phyloP scores from a whole-genome alignment of 768 basidiomycete genomes.

The Tylopilus intermedius region DNA sequence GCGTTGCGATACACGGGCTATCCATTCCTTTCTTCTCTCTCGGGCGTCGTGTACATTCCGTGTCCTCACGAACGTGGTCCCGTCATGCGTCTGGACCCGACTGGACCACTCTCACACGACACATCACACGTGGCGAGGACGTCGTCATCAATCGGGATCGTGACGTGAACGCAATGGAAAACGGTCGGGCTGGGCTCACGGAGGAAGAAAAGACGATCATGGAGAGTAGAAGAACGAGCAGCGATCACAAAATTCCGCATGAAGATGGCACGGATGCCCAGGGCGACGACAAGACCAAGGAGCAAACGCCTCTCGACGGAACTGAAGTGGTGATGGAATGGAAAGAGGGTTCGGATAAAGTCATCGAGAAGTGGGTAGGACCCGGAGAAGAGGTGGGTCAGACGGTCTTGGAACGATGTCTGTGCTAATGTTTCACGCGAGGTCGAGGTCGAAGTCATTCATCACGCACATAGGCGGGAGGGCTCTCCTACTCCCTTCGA shows the following conservation, averaged over 20 bases:
- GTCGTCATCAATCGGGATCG: constrained; percentile 83
- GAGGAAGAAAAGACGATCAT: constrained; percentile 28
- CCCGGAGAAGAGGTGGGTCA: constrained; percentile 63
- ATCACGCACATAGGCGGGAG: constrained; percentile 33
- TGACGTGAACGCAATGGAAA: constrained; percentile 44
- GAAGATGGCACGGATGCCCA: constrained; percentile 9
- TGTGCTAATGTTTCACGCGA: constrained; percentile 26
- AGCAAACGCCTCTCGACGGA: constrained; percentile 44
- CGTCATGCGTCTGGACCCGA: constrained; percentile 70
- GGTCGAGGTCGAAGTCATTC: constrained; percentile 62
- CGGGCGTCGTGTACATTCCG: constrained; percentile 81
- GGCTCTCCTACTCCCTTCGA: neutral
- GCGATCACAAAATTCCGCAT: neutral
- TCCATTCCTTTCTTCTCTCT: constrained; percentile 76
- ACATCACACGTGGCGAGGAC: constrained; percentile 66
- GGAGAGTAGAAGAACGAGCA: constrained; percentile 24
- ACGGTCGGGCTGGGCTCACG: constrained; percentile 33
- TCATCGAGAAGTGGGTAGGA: constrained; percentile 57
- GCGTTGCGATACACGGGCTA: constrained; percentile 81
- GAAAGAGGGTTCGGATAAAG: constrained; percentile 62
- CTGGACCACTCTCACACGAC: constrained; percentile 75
- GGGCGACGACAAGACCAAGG: constrained; percentile 22
- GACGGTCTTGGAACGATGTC: neutral
- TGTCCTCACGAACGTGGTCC: constrained; percentile 81
- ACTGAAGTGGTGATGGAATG: constrained; percentile 46